Base-by-base conservation (phyloP, 2,329 filamentous ascomycete species). In the Xylaria sp. region DNA sequence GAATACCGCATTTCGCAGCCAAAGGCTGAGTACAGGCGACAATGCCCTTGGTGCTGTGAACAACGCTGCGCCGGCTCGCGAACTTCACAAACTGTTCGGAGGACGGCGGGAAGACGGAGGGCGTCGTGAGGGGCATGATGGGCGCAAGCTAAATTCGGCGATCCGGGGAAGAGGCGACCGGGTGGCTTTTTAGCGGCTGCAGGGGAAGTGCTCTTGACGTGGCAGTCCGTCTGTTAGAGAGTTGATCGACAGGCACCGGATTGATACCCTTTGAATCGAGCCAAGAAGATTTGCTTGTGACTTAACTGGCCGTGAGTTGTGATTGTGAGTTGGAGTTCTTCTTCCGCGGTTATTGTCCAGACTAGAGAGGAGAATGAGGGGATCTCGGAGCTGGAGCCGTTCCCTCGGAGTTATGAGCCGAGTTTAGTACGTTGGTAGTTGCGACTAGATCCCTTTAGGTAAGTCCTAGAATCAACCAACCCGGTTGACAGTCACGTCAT, bases 31-130 rank as follows among this genome's bases (percentile, higher is more conserved):
- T 90, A 72, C 89, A 95, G 9, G 92, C 84, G 52, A 97, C 90
- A 59, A 97, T 96, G 51, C 92, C 93, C 69, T 92, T 88, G 4
- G 90, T 92, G 73, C 91, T 96, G 73, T 97, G 92, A 10, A 97
- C 91, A 10, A 96, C 92, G 68, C 93, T 97, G 63, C 94, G 82
- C 46, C 93, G 85, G 67, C 91, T 95, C 8, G 90, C 75, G 71
- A 91, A 93, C 63, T 83, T 81, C 62, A 80, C 77, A 69, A 90
- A 86, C 59, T 78, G 75, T 53, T 71, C 71, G 55, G 78, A 76
- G 19, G 75, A 70, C 54, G 76, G 74, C 62, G 77, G 76, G 67
- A 77, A 82, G 9, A 83, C 66, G 30, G 80, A 79, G 0, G 75
- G 68, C 1, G 75, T 79, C 1, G 77, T 71, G 58, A 79, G 76